A percentile compares a stretch with the other conserved stretches of the same genome.
Conservation (phyloP, 2,329 filamentous ascomycete genomes). For the Xylariaceae sp. region DNA sequence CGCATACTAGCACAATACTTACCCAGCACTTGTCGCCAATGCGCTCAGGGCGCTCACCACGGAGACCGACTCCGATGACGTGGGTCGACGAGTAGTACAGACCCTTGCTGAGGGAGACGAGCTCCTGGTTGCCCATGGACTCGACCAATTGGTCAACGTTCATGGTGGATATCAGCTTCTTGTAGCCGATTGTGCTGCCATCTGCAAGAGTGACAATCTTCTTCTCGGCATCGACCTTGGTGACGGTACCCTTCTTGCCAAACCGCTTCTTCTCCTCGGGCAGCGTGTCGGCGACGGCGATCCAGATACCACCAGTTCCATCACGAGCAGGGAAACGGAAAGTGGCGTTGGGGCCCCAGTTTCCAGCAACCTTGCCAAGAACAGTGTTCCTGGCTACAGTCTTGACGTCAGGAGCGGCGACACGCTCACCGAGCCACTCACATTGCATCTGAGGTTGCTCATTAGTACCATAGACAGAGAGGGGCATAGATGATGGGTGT, state of each 20-base stretch:
- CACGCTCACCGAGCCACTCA: conserved; percentile 96
- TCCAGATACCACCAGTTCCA: conserved; percentile 98
- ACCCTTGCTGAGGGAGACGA: conserved; percentile 79
- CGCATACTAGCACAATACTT: conserved; percentile 32
- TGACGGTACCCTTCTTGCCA: conserved; percentile 79
- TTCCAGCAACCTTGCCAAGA: conserved; percentile 90
- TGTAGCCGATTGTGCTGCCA: conserved; percentile 85
- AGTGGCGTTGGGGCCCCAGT: conserved; percentile 97
- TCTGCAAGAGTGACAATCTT: conserved; percentile 81
- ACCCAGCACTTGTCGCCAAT: conserved; percentile 99
- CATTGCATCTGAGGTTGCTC: conserved; percentile 82
- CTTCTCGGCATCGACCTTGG: conserved; percentile 80
- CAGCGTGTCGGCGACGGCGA: conserved; percentile 88
- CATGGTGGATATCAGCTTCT: conserved; percentile 95
- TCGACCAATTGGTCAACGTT: conserved; percentile 85
- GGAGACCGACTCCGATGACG: conserved; percentile 93
- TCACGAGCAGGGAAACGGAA: conserved; percentile 97
- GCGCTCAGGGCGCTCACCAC: conserved; percentile 85
- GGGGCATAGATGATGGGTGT: neutral
- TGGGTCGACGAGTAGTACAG: conserved; percentile 97
- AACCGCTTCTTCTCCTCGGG: conserved; percentile 90
- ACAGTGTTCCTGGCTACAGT: conserved; percentile 90
- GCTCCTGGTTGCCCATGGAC: conserved; percentile 82
- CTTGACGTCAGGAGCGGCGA: conserved; percentile 95
- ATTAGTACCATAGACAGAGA: conserved; percentile 12